These are phyloP conservation scores for Camellia oleifera DNA, from an alignment of 179 eudicot species.

Conservation along the genomic window DNA sequence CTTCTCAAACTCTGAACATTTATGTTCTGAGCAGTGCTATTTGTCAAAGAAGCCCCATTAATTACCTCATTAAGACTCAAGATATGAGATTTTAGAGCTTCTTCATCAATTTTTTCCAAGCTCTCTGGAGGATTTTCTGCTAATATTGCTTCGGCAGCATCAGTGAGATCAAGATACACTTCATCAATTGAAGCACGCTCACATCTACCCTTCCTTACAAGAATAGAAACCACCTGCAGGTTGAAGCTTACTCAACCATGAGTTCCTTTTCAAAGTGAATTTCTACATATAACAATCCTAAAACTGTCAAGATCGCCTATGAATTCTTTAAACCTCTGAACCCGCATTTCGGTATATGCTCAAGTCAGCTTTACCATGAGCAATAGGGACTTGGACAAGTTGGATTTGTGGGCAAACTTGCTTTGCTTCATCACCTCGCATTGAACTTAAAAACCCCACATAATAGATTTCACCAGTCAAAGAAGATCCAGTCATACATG, in stretches of 20 bases:
- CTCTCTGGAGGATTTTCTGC: slow-evolving; percentile 66
- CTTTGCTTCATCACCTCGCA: slow-evolving; percentile 96
- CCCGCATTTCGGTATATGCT: slow-evolving; percentile 83
- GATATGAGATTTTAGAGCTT: slow-evolving; percentile 78
- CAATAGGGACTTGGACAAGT: slow-evolving; percentile 87
- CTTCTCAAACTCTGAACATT: background rate
- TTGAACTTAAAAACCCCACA: slow-evolving; percentile 48
- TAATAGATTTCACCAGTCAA: slow-evolving; percentile 10
- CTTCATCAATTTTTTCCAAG: slow-evolving; percentile 62
- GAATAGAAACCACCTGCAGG: slow-evolving; percentile 82
- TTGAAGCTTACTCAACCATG: slow-evolving; percentile 18
- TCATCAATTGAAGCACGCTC: slow-evolving; percentile 98
- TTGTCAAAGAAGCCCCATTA: background rate
- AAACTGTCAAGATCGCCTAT: background rate
- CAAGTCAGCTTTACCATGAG: slow-evolving; percentile 94
- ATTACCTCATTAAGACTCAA: slow-evolving; percentile 70
- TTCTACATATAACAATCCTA: background rate
- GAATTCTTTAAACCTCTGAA: slow-evolving; percentile 65
- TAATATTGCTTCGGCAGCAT: slow-evolving; percentile 79
- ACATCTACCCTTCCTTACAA: slow-evolving; percentile 80
- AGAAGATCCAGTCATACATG: background rate
- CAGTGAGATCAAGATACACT: slow-evolving; percentile 95
- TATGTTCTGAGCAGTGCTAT: background rate
- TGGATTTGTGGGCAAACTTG: slow-evolving; percentile 78
- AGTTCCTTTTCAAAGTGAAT: background rate